Evolutionary conservation across 371 early-diverging fungal species (phyloP).

Genomic region (Mucor circinelloides): DNA sequence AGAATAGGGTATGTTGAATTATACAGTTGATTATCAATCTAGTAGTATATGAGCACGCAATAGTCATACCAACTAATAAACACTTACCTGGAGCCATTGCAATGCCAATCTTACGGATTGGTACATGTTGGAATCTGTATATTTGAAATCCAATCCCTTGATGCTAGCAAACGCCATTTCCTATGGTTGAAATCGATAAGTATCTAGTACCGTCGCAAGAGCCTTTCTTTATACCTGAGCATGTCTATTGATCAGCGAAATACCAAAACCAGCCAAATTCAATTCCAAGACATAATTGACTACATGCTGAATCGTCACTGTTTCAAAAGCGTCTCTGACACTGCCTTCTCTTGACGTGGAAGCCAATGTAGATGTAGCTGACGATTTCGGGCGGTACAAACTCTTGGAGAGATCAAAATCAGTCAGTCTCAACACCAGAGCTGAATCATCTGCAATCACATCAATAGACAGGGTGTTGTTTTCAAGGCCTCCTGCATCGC

Average conservation of each 20-base stretch:
- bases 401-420: constrained; percentile 70
- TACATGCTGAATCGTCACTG: constrained; percentile 45
- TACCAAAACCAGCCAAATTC: constrained; percentile 66
- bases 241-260: constrained; percentile 72
- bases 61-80: background rate
- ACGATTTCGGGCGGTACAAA: constrained; percentile 56
- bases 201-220: no score
- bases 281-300: constrained; percentile 36
- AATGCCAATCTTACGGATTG: constrained; percentile 64
- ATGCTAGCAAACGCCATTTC: constrained; percentile 81
- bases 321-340: constrained; percentile 58
- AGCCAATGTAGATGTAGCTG: constrained; percentile 33
- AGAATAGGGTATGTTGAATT: constrained; percentile 79
- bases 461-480: constrained; percentile 72
- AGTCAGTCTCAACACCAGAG: constrained; percentile 76
- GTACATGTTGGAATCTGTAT: constrained; percentile 68
- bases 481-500: constrained; percentile 10
- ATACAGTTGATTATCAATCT: constrained; percentile 87
- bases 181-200: no score
- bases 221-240: no score
- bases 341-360: constrained; percentile 41
- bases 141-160: constrained; percentile 65
- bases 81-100: constrained; percentile 72
- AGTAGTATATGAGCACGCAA: background rate
- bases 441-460: constrained; percentile 83